Evolutionary conservation across 2,329 filamentous ascomycete species (phyloP), one percentile per base, ranked within the genome.

Genomic region (Bipolaris oryzae): DNA sequence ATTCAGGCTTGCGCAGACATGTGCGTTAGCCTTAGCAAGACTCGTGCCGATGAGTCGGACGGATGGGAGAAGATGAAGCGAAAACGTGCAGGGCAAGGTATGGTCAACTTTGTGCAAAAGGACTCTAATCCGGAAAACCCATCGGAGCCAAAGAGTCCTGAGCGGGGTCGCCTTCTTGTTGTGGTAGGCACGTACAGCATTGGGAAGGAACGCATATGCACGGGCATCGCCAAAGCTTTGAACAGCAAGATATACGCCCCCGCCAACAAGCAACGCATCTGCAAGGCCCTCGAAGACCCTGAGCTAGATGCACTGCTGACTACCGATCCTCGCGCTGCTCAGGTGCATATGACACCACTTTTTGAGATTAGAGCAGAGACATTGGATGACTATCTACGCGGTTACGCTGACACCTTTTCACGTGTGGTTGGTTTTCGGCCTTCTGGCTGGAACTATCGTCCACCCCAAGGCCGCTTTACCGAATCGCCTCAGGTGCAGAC

Each of bases 171-270:
- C 4, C 83, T 99, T 2, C 84, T 99, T 0, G 91, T 99, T 5
- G 86, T 99, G 6, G 96, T 96, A 58, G 95, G 95, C 42, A 99
- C 95, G 0, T 99, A 99, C 78, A 96, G 90, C 67, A 99, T 99
- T 69, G 95, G 95, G 71, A 99, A 99, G 78, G 95, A 99, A 76
- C 89, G 93, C 38, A 93, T 99, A 63, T 98, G 94, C 73, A 82
- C 96, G 31, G 93, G 92, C 41, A 96, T 99, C 62, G 95, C 95
- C 3, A 86, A 89, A 67, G 93, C 93, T 0, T 82, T 99, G 2
- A 82, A 87, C 37, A 91, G 88, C 65, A 96, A 96, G 72, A 98
- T 99, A 60, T 99, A 89, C 71, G 94, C 94, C 0, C 87, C 91
- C 1, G 81, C 92, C 0, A 82, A 84, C 50, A 99, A 99, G 78